Percentiles rank a stretch among this genome's conserved stretches.
Conservation (phyloP, 208 protist genomes). For the Trypanosoma brucei region DNA sequence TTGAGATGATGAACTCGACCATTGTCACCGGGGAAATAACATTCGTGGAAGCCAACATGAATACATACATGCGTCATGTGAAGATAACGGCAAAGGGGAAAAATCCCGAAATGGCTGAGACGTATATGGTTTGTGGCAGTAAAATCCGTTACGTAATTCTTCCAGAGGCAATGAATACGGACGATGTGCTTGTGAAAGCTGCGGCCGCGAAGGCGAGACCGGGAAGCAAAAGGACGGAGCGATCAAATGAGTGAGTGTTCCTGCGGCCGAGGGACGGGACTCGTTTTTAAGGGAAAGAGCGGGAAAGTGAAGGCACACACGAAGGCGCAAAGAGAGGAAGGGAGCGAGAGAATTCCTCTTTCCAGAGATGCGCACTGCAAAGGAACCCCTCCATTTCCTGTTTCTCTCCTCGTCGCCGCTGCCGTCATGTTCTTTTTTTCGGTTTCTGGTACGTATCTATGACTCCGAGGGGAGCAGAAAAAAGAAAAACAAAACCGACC, state of each 20-base stretch:
- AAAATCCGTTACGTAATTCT: constrained; percentile 98
- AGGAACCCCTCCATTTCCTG: no score
- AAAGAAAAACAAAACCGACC: no score
- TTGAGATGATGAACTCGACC: constrained; percentile 99
- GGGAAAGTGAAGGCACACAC: no score
- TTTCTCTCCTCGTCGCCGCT: no score
- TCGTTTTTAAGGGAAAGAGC: no score
- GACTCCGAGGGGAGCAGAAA: no score
- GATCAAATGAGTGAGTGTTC: not conserved
- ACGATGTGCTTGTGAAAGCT: constrained; percentile 88
- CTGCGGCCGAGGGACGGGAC: no score
- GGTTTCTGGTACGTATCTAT: no score
- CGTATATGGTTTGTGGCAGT: constrained; percentile 96
- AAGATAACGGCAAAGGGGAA: constrained; percentile 96
- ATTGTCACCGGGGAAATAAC: constrained; percentile 89
- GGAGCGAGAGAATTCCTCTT: no score
- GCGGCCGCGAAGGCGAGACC: constrained; percentile 35
- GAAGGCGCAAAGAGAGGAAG: no score
- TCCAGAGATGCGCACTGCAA: no score
- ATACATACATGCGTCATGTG: constrained; percentile 97
- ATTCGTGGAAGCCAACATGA: constrained; percentile 94
- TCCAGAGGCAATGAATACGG: constrained; percentile 93
- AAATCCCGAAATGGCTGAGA: constrained; percentile 94
- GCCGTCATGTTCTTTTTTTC: no score
- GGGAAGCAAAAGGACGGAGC: constrained; percentile 18